A percentile compares a stretch with the other conserved stretches of the same genome.
Evolutionary conservation across 2,329 filamentous ascomycete genomes (phyloP).

Genomic region (Peltaster fructicola): DNA sequence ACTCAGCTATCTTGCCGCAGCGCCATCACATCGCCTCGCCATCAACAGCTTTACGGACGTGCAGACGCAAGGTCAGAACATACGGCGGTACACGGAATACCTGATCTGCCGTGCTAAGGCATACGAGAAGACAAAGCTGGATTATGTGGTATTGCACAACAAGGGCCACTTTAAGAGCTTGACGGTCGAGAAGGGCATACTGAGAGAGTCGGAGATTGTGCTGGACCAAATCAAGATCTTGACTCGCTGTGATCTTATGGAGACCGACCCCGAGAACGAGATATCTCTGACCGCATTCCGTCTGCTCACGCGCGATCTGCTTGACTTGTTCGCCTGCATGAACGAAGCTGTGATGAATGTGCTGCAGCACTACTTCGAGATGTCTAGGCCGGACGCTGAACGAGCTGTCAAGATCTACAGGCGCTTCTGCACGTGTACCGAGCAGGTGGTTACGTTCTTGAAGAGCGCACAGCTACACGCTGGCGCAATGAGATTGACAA

Average conservation of each 20-base stretch:
- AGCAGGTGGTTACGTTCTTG: conserved; percentile 80
- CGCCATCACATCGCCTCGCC: conserved; percentile 58
- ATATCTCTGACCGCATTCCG: conserved; percentile 90
- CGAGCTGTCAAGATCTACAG: conserved; percentile 84
- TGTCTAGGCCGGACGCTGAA: conserved; percentile 88
- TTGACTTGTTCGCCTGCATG: conserved; percentile 82
- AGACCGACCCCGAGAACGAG: conserved; percentile 83
- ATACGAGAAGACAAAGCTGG: conserved; percentile 67
- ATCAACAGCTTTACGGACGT: conserved; percentile 88
- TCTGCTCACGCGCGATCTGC: conserved; percentile 71
- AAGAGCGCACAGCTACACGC: conserved; percentile 77
- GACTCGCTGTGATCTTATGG: conserved; percentile 77
- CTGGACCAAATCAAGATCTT: conserved; percentile 75
- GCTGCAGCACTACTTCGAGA: conserved; percentile 91
- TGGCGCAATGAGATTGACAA: conserved; percentile 78
- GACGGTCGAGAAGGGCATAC: conserved; percentile 74
- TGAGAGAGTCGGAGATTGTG: conserved; percentile 80
- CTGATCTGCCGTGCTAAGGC: conserved; percentile 65
- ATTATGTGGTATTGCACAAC: conserved; percentile 74
- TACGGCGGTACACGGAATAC: conserved; percentile 79
- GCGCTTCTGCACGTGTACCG: conserved; percentile 78
- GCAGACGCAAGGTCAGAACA: conserved; percentile 88
- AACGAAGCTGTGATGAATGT: conserved; percentile 97
- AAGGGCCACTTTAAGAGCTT: conserved; percentile 71
- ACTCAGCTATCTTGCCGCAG: conserved; percentile 63